A percentile compares a stretch with the other conserved stretches of the same genome.
Conservation (phyloP, 2,329 filamentous ascomycete genomes). For the Claviceps africana region DNA sequence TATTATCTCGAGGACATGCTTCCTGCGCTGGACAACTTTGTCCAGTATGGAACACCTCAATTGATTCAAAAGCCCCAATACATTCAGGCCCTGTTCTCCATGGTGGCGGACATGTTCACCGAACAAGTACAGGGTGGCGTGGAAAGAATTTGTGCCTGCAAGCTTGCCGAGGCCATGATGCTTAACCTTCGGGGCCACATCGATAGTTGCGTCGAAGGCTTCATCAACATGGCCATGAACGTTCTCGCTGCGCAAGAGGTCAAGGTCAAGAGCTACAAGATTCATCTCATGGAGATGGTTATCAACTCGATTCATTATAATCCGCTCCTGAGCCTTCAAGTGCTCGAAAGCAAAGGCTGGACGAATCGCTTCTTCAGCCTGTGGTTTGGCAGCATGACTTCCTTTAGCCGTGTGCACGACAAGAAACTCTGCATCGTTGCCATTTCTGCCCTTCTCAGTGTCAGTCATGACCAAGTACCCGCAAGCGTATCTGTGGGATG, state of each 20-base stretch:
- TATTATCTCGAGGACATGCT: slow-evolving; percentile 98
- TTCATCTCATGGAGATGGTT: slow-evolving; percentile 97
- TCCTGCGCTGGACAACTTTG: slow-evolving; percentile 92
- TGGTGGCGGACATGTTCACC: slow-evolving; percentile 90
- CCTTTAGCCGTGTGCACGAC: slow-evolving; percentile 87
- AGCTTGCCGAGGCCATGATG: slow-evolving; percentile 94
- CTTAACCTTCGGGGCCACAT: slow-evolving; percentile 80
- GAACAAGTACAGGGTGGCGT: slow-evolving; percentile 87
- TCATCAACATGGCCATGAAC: slow-evolving; percentile 78
- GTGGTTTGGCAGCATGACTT: slow-evolving; percentile 94
- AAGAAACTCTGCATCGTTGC: slow-evolving; percentile 97
- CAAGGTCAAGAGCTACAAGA: slow-evolving; percentile 84
- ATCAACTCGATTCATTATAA: slow-evolving; percentile 99
- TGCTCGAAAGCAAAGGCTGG: slow-evolving; percentile 85
- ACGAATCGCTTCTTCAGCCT: slow-evolving; percentile 98
- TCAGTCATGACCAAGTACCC: slow-evolving; percentile 71
- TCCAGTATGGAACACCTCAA: slow-evolving; percentile 75
- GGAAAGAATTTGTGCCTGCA: slow-evolving; percentile 93
- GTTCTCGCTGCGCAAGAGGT: slow-evolving; percentile 62
- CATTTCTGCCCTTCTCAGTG: slow-evolving; percentile 70
- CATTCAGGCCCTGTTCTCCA: slow-evolving; percentile 75
- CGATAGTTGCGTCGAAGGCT: slow-evolving; percentile 76
- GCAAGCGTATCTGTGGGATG: slow-evolving; percentile 89
- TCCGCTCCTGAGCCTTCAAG: slow-evolving; percentile 66
- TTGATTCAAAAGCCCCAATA: slow-evolving; percentile 76